phyloP scores from a whole-genome alignment of 176 grass and related monocot species.

The Oryza longistaminata region DNA sequence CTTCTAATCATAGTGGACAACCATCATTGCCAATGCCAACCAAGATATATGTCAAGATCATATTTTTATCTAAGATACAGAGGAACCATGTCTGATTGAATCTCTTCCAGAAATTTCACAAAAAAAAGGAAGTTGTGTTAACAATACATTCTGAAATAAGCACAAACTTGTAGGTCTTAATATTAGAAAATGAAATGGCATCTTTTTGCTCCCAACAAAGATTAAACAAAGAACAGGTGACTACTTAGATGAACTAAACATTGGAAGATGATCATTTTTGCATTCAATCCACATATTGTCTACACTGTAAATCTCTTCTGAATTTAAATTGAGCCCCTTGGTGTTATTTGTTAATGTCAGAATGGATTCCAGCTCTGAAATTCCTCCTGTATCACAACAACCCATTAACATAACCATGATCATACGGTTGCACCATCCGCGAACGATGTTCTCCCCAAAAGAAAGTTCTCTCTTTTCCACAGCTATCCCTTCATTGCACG shows the following conservation, averaged over 20 bases:
- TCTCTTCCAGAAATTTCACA: neutral
- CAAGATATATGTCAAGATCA: neutral
- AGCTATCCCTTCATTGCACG: neutral
- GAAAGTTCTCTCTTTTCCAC: neutral
- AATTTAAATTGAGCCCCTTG: conserved; percentile 9
- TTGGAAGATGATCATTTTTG: neutral
- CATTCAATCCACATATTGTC: neutral
- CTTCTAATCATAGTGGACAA: neutral
- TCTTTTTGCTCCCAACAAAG: neutral
- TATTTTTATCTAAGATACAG: conserved; percentile 9
- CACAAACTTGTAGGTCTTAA: neutral
- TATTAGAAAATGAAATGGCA: too few species aligned
- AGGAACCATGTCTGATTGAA: conserved; percentile 8
- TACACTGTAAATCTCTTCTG: neutral
- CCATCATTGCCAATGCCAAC: neutral
- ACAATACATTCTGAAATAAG: neutral
- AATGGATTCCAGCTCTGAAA: neutral
- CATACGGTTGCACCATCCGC: neutral
- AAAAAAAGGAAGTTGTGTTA: neutral
- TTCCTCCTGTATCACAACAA: neutral
- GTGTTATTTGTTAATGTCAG: neutral
- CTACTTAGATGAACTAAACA: neutral
- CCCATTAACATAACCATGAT: neutral
- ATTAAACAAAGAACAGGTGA: neutral
- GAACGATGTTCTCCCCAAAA: neutral